A percentile compares a stretch with the other conserved stretches of the same genome.
phyloP scores from a whole-genome alignment of 1,284 basidiomycete species.

The Sanghuangporus baumii region DNA sequence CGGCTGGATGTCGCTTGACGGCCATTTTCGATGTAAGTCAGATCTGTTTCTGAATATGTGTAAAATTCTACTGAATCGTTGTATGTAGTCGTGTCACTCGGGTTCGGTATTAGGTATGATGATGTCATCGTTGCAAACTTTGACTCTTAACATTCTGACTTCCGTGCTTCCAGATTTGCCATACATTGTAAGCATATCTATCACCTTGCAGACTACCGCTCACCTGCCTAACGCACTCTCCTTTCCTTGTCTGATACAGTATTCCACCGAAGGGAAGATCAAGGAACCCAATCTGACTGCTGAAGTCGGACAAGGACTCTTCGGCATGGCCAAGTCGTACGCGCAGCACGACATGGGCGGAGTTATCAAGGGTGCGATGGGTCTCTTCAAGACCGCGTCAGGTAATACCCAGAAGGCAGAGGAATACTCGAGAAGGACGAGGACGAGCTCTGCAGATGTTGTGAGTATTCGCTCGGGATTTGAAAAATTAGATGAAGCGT shows the following conservation, averaged over 20 bases:
- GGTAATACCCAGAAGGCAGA: slow-evolving; percentile 52
- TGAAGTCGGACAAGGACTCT: slow-evolving; percentile 72
- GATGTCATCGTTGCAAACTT: slow-evolving; percentile 9
- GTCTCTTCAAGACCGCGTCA: slow-evolving; percentile 43
- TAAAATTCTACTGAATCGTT: background rate
- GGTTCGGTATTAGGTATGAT: slow-evolving; percentile 56
- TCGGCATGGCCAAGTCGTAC: slow-evolving; percentile 67
- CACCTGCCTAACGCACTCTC: background rate
- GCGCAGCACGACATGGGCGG: slow-evolving; percentile 75
- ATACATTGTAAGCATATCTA: slow-evolving; percentile 42
- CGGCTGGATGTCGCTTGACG: slow-evolving; percentile 81
- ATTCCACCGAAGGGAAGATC: slow-evolving; percentile 89
- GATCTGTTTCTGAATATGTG: background rate
- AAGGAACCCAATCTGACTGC: slow-evolving; percentile 85
- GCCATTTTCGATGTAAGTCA: slow-evolving; percentile 77
- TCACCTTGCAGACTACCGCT: background rate
- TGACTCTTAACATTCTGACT: background rate
- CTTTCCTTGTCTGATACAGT: slow-evolving; percentile 35
- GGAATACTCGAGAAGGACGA: slow-evolving; percentile 58
- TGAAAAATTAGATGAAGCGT: background rate
- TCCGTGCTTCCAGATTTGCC: slow-evolving; percentile 41
- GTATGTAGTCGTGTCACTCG: slow-evolving; percentile 55
- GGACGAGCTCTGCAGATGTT: slow-evolving; percentile 73
- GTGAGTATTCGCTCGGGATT: slow-evolving; percentile 29
- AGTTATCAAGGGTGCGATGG: slow-evolving; percentile 53